Percentiles rank a stretch among this genome's conserved stretches.
These are phyloP conservation scores for Arthroderma sp. DNA, from an alignment of 2,329 filamentous ascomycete species.

Conservation along the genomic window DNA sequence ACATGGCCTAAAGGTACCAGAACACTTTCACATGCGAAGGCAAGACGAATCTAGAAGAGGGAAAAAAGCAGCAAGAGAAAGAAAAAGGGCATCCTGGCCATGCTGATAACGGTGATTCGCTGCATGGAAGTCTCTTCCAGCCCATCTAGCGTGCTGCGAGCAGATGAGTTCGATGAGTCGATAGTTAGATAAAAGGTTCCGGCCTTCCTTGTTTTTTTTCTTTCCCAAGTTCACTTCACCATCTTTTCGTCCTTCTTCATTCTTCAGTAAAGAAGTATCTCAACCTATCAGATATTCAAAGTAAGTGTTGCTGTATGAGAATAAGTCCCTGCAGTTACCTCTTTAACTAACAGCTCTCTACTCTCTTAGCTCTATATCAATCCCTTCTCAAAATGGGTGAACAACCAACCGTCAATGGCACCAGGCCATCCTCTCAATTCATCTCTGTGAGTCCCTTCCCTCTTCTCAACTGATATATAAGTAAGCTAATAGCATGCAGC, in stretches of 20 bases:
- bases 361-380: neutral
- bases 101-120: neutral
- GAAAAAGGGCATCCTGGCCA: neutral
- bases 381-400: constrained; percentile 30
- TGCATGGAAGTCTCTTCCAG: neutral
- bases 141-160: neutral
- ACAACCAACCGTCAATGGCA: constrained; percentile 38
- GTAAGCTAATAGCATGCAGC: constrained; percentile 41
- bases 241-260: neutral
- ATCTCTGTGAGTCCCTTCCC: constrained; percentile 23
- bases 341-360: neutral
- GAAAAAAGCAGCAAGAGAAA: neutral
- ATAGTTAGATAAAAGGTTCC: neutral
- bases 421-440: constrained; percentile 39
- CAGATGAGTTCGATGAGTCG: neutral
- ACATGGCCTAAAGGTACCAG: neutral
- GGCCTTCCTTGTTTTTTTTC: neutral
- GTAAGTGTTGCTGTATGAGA: neutral
- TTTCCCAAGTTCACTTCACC: neutral
- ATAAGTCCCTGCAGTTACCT: too few relatives aligned
- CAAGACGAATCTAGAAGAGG: neutral
- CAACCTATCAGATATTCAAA: too few relatives aligned
- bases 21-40: neutral
- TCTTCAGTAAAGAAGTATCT: too few relatives aligned
- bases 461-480: neutral